Evolutionary conservation across 306 rosid species (phyloP), one percentile per base, ranked within the genome.

Genomic region (Dicorynia guianensis): DNA sequence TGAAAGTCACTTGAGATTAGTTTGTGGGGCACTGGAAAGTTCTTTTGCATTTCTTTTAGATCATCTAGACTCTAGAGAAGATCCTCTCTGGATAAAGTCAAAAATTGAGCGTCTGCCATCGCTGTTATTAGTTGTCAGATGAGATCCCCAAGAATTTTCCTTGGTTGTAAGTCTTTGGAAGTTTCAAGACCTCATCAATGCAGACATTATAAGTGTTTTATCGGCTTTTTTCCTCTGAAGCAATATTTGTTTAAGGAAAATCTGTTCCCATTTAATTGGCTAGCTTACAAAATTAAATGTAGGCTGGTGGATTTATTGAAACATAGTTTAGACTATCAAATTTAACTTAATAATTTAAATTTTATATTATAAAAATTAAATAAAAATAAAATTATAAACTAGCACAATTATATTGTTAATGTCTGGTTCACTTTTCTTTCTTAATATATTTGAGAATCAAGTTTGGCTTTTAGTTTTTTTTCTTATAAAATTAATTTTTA

Each of bases 21-120:
- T 42, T 59, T 38, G 59, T 58, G 67, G 14, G 69, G 53, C 54
- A 49, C 49, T 57, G 52, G 30, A 72, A 77, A 71, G 76, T 73
- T 59, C 75, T 67, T 69, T 56, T 66, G 10, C 33, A 48, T 75
- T 74, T 71, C 78, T 83, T 81, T 79, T 65, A 76, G 83, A 88
- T 82, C 79, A 58, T 71, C 74, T 80, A 58, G 84, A 79, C 80
- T 80, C 73, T 75, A 75, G 85, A 84, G 71, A 76, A 40, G 83
- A 64, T 81, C 77, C 79, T 84, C 53, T 80, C 80, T 81, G 85
- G 75, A 87, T 85, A 66, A 83, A 86, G 87, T 60, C 74, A 53
- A 35, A 53, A 59, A 77, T 64, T 68, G 69, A 76, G 59, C 69
- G 53, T 69, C 69, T 79, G 20, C 19, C 79, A 70, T 85, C 25